Base-by-base conservation (phyloP, 169 alveolate genomes). In the Cryptosporidium tyzzeri region DNA sequence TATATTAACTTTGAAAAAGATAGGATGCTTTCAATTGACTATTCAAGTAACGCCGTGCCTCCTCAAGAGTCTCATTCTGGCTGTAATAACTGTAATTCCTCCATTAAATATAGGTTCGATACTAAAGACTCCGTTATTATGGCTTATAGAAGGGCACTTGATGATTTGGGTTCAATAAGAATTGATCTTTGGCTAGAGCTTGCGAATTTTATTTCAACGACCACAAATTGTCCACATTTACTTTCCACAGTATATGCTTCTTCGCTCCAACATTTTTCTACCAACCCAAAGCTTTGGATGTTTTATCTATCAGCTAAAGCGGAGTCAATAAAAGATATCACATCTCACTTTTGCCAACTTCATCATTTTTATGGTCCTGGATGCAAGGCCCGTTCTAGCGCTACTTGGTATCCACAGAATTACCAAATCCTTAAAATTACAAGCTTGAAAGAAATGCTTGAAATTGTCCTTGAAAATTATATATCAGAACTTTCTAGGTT, bases 141-240 rank as follows among this genome's bases (percentile, higher is more conserved):
- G 89, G 89, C 75, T 26, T 80, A 80, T 31, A 80, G 89, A 80
- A 59, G 89, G 16, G 89, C 89, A 14, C 51, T 80, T 9, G 89
- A 80, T 41, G 89, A 80, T 62, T 44, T 80, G n/a, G 89, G 89
- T 5, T 80, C 89, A 44, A n/a, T 80, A 26, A 80, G 89, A 29
- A 48, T 80, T 26, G 89, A 80, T 80, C 33, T 80, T 31, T 80
- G 89, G 89, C 37, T 80, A 18, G 89, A 80, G 45, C 65, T 80
- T 62, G 89, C 89, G 39, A 80, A 80, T 44, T 80, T 80, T 33
- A 80, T 80, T 8, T 59, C 89, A 9, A 80, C 89, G 5, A 80
- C 89, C 51, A 61, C 61, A 26, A 80, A 80, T 65, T 80, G 89
- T 41, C 75, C 89, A 12, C 89, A 80, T 16, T 48, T 80, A 23